Base-by-base conservation (phyloP, 2,329 filamentous ascomycete genomes). In the Rachicladosporium sp. region DNA sequence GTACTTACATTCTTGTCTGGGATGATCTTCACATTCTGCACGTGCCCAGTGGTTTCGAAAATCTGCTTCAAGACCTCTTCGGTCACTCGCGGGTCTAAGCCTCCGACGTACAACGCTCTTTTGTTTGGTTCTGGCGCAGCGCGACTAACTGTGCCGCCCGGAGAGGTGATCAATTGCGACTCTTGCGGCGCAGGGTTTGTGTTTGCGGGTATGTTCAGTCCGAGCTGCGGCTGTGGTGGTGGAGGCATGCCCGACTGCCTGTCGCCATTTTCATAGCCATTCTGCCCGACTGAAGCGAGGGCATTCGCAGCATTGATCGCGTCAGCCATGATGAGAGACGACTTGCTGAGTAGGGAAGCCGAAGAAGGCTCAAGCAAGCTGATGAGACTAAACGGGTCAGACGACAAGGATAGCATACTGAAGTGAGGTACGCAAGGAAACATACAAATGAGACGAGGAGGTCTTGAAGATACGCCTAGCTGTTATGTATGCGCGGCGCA, bases 11-110 rank as follows among this genome's bases (percentile, higher is more conserved):
- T 98, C 74, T 98, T 98, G 72, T 98, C 91, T 38, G 91, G 91
- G 61, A 98, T 98, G 59, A 98, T 95, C 73, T 98, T 98, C 60
- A 98, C 91, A 58, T 86, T 95, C 67, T 94, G 82, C 49, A 98
- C 91, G 66, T 98, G 91, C 42, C 91, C 91, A 43, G 88, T 95
- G 5, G 91, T 98, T 71, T 98, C 91, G 58, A 98, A 98, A 55
- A 96, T 96, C 64, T 96, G 89, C 58, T 87, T 86, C 62, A 96
- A 67, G 41, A 96, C 86, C 59, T 96, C 89, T 65, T 96, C 89
- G 27, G 89, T 95, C 46, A 96, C 89, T 50, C 91, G 78, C 54
- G 88, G 86, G 61, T 98, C 91, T 51, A 98, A 70, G 40, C 91
- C 91, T 47, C 91, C 91, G 43, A 98, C 85, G 57, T 98, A 98